Evolutionary conservation across 306 rosid species (phyloP).

Genomic region (Ceratonia siliqua): DNA sequence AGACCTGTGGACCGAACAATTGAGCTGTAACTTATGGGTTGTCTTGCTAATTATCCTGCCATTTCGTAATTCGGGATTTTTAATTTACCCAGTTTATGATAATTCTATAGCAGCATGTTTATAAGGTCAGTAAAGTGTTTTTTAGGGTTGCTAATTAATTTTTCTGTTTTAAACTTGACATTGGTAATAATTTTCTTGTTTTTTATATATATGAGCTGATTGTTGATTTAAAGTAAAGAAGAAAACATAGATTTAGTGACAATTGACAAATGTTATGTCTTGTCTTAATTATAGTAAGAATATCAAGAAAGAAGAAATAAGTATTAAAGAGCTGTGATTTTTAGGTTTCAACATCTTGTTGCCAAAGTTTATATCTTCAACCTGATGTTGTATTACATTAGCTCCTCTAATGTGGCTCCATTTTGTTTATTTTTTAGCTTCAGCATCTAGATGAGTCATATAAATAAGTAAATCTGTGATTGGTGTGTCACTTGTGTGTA

Average conservation of each 20-base stretch:
- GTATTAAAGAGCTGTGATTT: neutral
- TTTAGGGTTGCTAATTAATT: neutral
- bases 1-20: neutral
- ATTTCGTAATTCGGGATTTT: neutral
- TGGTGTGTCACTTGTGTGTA: neutral
- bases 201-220: neutral
- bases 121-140: neutral
- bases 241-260: neutral
- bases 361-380: neutral
- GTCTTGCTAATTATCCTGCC: neutral
- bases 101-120: neutral
- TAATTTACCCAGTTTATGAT: neutral
- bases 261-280: neutral
- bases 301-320: neutral
- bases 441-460: neutral
- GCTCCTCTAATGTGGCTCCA: neutral
- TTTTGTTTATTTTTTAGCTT: neutral
- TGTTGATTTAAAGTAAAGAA: neutral
- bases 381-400: neutral
- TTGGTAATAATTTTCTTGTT: neutral
- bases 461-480: neutral
- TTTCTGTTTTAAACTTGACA: neutral
- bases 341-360: neutral
- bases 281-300: neutral
- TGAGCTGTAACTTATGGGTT: neutral